Evolutionary conservation across 1,139 yeast genomes (phyloP).

Genomic region (Saccharomyces hybrid): DNA sequence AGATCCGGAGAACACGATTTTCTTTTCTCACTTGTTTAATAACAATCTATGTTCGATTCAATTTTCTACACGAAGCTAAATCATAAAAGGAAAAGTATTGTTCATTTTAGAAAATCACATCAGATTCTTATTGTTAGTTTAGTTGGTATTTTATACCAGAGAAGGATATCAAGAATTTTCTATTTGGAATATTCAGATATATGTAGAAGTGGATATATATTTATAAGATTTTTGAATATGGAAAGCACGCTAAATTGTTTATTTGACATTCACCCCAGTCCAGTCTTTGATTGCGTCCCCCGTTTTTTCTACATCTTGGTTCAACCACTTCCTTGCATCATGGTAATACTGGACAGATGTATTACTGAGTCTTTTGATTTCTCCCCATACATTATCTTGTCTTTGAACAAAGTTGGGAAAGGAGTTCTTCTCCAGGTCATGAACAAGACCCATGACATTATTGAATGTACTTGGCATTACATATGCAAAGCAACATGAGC

Average conservation of each 20-base stretch:
- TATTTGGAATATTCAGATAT: background rate
- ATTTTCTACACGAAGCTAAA: background rate
- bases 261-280: constrained; percentile 14
- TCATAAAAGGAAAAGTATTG: background rate
- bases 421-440: constrained; percentile 57
- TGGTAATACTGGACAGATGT: constrained; percentile 22
- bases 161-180: background rate
- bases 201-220: background rate
- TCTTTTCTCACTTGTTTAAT: background rate
- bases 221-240: background rate
- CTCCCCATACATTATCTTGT: constrained; percentile 43
- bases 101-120: background rate
- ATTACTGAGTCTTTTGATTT: background rate
- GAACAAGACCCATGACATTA: constrained; percentile 54
- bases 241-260: background rate
- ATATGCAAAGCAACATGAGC: constrained; percentile 60
- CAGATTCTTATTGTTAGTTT: background rate
- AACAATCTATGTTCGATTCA: background rate
- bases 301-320: constrained; percentile 29
- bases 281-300: constrained; percentile 11
- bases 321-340: constrained; percentile 35
- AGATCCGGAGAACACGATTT: background rate
- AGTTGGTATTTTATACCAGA: background rate
- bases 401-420: constrained; percentile 61
- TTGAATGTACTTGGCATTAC: constrained; percentile 71